Conservation (phyloP, 352 stramenopile species). For the Phytopythium cucurbitacearum region DNA sequence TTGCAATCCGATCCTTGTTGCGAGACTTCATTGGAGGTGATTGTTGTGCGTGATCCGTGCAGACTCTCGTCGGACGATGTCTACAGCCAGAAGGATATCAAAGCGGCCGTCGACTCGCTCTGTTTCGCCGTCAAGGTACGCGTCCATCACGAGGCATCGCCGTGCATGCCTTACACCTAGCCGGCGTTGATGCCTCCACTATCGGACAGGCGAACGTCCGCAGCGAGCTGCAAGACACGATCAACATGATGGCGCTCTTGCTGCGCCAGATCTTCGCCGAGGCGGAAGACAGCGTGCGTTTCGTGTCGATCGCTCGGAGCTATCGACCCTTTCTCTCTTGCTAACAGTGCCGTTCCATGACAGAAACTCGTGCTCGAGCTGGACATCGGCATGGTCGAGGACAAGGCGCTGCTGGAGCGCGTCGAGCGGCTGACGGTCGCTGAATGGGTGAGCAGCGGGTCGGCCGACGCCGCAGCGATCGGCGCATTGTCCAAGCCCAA, state of each 20-base stretch:
- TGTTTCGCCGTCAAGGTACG: constrained; percentile 69
- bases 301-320: neutral
- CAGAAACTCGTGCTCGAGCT: constrained; percentile 62
- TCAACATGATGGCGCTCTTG: constrained; percentile 86
- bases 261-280: constrained; percentile 75
- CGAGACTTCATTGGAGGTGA: neutral
- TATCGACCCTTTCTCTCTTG: neutral
- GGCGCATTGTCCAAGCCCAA: constrained; percentile 16
- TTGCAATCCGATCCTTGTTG: no score
- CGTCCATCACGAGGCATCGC: no score
- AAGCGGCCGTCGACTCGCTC: constrained; percentile 68
- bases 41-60: neutral
- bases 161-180: constrained; percentile 7
- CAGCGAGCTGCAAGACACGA: constrained; percentile 76
- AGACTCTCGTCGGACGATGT: constrained; percentile 75
- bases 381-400: constrained; percentile 72
- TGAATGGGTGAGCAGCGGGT: constrained; percentile 55
- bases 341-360: neutral
- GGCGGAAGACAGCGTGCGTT: constrained; percentile 54
- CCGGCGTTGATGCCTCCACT: neutral
- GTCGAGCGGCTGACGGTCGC: constrained; percentile 74
- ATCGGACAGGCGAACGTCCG: constrained; percentile 52
- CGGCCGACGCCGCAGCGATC: constrained; percentile 17
- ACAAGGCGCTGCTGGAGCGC: constrained; percentile 65
- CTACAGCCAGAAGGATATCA: constrained; percentile 81